Evolutionary conservation across 2,329 filamentous ascomycete species (phyloP).

Genomic region (Penicillium sp.): DNA sequence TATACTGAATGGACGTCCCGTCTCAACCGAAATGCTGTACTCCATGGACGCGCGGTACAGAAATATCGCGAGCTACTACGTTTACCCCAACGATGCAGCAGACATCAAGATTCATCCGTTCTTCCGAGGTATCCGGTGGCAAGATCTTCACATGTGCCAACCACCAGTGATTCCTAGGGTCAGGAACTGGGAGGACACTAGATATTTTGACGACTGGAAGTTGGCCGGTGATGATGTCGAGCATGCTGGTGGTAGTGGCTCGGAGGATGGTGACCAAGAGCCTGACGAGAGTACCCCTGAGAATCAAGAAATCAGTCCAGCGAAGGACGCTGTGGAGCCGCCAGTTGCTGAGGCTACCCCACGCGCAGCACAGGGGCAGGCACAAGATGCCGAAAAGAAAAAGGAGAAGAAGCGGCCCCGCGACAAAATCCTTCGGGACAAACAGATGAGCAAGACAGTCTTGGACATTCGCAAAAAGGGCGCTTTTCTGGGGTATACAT

Average conservation of each 20-base stretch:
- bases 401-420: conserved; percentile 76
- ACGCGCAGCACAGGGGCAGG: conserved; percentile 39
- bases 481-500: conserved; percentile 89
- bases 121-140: conserved; percentile 79
- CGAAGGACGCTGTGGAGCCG: background rate
- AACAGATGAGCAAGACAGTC: conserved; percentile 62
- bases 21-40: conserved; percentile 33
- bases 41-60: conserved; percentile 35
- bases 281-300: background rate
- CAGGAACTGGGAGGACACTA: conserved; percentile 67
- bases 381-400: conserved; percentile 35
- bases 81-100: conserved; percentile 79
- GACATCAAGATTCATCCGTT: conserved; percentile 89
- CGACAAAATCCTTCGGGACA: conserved; percentile 82
- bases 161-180: conserved; percentile 83
- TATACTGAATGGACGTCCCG: conserved; percentile 33
- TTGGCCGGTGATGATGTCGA: conserved; percentile 62
- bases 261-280: conserved; percentile 7
- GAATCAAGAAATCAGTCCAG: background rate
- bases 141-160: conserved; percentile 64
- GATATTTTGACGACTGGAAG: conserved; percentile 80
- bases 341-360: background rate
- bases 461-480: conserved; percentile 77
- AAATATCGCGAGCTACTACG: conserved; percentile 58
- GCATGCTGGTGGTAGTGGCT: conserved; percentile 12